phyloP scores from a whole-genome alignment of 2,329 filamentous ascomycete species.

The Didymella arachidicola region DNA sequence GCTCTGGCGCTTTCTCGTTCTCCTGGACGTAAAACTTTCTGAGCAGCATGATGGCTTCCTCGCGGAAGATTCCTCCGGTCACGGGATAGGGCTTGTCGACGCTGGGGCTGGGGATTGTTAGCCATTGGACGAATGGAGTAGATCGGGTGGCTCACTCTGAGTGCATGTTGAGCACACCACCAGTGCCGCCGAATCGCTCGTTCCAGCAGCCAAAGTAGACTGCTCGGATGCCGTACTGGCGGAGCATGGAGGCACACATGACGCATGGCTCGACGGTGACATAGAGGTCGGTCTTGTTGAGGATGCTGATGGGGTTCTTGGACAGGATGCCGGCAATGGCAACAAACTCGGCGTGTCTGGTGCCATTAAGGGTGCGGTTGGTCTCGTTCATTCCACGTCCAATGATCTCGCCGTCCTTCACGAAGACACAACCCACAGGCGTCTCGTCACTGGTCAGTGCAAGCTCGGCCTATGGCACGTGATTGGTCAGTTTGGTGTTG shows the following conservation, averaged over 20 bases:
- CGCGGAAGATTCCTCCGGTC: constrained; percentile 84
- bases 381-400: constrained; percentile 96
- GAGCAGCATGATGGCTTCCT: constrained; percentile 91
- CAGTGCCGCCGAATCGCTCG: constrained; percentile 95
- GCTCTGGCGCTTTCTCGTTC: constrained; percentile 81
- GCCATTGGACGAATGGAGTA: constrained; percentile 2
- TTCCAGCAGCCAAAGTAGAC: constrained; percentile 97
- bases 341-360: constrained; percentile 94
- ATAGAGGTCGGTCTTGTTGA: constrained; percentile 82
- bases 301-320: constrained; percentile 70
- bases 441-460: constrained; percentile 87
- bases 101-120: constrained; percentile 59
- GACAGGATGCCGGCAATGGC: constrained; percentile 74
- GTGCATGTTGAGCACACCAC: constrained; percentile 90
- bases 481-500: constrained; percentile 33
- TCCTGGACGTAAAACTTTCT: constrained; percentile 97
- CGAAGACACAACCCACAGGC: constrained; percentile 94
- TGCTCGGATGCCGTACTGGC: constrained; percentile 84
- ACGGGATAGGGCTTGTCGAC: constrained; percentile 82
- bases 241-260: constrained; percentile 94
- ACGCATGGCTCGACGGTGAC: constrained; percentile 98
- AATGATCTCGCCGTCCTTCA: constrained; percentile 79
- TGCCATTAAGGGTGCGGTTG: constrained; percentile 68
- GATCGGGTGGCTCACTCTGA: constrained; percentile 58
- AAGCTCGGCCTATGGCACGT: constrained; percentile 72